Evolutionary conservation across 2,329 filamentous ascomycete species (phyloP).

Genomic region (Emmonsia crescens): DNA sequence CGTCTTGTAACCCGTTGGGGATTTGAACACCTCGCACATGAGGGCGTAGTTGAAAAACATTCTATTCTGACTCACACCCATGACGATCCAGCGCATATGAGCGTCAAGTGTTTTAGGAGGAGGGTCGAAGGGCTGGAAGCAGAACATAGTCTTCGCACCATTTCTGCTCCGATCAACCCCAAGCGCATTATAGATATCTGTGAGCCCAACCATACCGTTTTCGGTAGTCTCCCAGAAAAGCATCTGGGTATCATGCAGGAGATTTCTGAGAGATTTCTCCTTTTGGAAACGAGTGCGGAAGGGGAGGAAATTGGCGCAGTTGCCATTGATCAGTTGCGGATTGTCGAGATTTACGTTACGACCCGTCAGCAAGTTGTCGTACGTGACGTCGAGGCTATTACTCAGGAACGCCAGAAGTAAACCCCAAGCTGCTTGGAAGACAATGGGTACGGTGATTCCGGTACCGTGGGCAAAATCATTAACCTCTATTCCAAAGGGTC

Average conservation of each 20-base stretch:
- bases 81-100: slow-evolving; percentile 2
- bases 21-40: background rate
- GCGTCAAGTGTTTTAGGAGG: background rate
- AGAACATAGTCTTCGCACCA: slow-evolving; percentile 18
- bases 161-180: slow-evolving; percentile 10
- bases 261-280: slow-evolving; percentile 7
- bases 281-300: slow-evolving; percentile 16
- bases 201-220: slow-evolving; percentile 18
- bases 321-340: slow-evolving; percentile 30
- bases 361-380: slow-evolving; percentile 30
- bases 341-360: slow-evolving; percentile 28
- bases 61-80: background rate
- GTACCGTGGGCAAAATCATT: slow-evolving; percentile 14
- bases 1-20: background rate
- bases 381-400: slow-evolving; percentile 16
- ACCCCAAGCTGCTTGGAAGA: slow-evolving; percentile 28
- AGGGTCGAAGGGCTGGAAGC: slow-evolving; percentile 27
- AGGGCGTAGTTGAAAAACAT: background rate
- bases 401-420: slow-evolving; percentile 19
- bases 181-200: slow-evolving; percentile 19
- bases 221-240: slow-evolving; percentile 23
- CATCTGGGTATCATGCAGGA: slow-evolving; percentile 17
- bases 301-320: slow-evolving; percentile 30
- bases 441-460: slow-evolving; percentile 24
- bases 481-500: slow-evolving; percentile 11